phyloP scores from a whole-genome alignment of 805 yeast genomes.

The Blastobotrys attinorum region DNA sequence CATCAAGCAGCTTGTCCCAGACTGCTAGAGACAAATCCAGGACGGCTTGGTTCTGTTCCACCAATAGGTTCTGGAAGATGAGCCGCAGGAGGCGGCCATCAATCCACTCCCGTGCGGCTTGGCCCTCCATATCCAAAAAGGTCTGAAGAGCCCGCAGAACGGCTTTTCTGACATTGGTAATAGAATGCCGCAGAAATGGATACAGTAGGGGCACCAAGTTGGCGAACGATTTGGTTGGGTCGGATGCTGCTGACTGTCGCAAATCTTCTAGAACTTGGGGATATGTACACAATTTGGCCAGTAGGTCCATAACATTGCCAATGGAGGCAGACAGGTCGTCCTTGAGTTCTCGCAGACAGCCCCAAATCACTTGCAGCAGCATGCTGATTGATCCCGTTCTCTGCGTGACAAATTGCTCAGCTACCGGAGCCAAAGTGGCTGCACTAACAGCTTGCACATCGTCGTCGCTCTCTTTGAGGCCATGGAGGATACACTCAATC shows the following conservation, averaged over 20 bases:
- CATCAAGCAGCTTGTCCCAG: conserved; percentile 44
- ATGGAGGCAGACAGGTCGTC: conserved; percentile 94
- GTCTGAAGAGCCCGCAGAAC: conserved; percentile 75
- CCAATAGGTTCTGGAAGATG: conserved; percentile 75
- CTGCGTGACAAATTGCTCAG: conserved; percentile 71
- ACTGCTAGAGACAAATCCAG: conserved; percentile 54
- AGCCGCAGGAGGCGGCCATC: conserved; percentile 65
- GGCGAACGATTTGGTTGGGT: conserved; percentile 52
- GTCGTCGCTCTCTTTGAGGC: conserved; percentile 72
- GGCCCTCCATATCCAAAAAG: conserved; percentile 46
- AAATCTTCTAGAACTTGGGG: conserved; percentile 66
- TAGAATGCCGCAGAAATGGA: conserved; percentile 91
- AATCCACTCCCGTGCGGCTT: conserved; percentile 56
- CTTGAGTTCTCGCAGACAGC: conserved; percentile 68
- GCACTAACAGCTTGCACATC: conserved; percentile 98
- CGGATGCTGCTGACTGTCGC: conserved; percentile 48
- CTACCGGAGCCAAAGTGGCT: conserved; percentile 82
- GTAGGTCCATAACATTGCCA: conserved; percentile 90
- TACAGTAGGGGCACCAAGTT: conserved; percentile 80
- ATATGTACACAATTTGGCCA: conserved; percentile 81
- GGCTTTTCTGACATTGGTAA: conserved; percentile 81
- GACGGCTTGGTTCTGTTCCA: conserved; percentile 80
- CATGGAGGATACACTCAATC: conserved; percentile 78
- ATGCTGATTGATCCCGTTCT: conserved; percentile 40
- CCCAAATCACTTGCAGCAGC: conserved; percentile 75